Base-by-base conservation (phyloP, 805 yeast genomes). In the Nakazawaea ernobii region DNA sequence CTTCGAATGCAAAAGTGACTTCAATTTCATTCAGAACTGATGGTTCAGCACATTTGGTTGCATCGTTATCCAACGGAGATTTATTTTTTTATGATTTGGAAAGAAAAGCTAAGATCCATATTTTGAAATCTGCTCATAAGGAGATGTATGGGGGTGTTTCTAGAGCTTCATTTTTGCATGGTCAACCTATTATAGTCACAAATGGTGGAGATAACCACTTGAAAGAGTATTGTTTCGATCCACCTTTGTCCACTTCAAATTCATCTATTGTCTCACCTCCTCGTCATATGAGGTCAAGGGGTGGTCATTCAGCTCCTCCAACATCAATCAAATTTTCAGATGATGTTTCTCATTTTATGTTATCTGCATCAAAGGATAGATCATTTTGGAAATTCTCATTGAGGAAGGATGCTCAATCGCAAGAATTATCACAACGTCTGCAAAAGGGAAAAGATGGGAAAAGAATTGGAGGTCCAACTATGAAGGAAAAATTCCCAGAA, bases 231-330 rank as follows among this genome's bases (percentile, higher is more conserved):
- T 97, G 90, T 0, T 94, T 94, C 66, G 99, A 94, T 66, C 97
- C 97, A 2, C 79, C 94, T 1, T 68, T 91, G 44, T 80, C 91
- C 0, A 69, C 84, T 1, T 67, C 83, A 5, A 78, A 82, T 54
- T 57, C 77, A 0, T 70, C 83, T 1, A 80, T 88, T 30, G 83
- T 86, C 5, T 79, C 90, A 10, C 96, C 97, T 1, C 98, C 99
- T 38, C 82, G 99, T 59, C 80, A 83, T 51, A 71, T 95, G 57
- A 80, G 99, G 62, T 86, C 95, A 1, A 79, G 99, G 61, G 98
- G 97, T 57, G 99, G 99, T n/a, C 99, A 94, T 63, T 80, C 96
- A 4, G 84, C 86, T 29, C 96, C 99, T 3, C 95, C 98, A 2
- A 73, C 84, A 0, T 61, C 79, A 5, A 79, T 94, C 36, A 69